Base-by-base conservation (phyloP, 805 yeast species). In the Saccharomycopsis lassenensis region DNA sequence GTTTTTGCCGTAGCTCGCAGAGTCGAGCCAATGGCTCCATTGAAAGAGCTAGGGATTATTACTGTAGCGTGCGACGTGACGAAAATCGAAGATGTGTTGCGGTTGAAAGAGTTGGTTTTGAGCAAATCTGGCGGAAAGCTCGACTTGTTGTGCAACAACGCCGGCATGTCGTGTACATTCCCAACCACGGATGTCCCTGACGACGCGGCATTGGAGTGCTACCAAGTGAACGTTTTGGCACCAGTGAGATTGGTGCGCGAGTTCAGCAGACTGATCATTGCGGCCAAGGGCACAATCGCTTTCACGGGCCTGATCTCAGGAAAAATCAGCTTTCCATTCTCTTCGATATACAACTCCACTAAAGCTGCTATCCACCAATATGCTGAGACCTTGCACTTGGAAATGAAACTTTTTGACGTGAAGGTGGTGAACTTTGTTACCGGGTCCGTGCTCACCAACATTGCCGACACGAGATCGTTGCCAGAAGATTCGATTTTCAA, bases 1-100 rank as follows among this genome's bases (percentile, higher is more conserved):
- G 85, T 81, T 1, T 79, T 71, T 50, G 87, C 87, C 1, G 76
- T 81, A 39, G 86, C 91, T 2, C 64, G 93, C 52, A 66, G 85
- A 46, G 48, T 70, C 22, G 75, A 64, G 32, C 71, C 70, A 3
- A 76, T 82, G 77, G 62, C 67, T 26, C 63, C 65, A 5, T 57
- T 77, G 40, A 44, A 43, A 16, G 56, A 58, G 15, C 49, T 57
- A 31, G 58, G 62, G n/a, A 58, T 77, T 3, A 56, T 52, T 18
- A 69, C 69, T 2, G 52, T 75, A 22, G 41, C 58, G 28, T 56
- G 80, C 37, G 93, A 81, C 48, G 82, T 81, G 18, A 54, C 78
- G 0, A 60, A 69, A 4, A 34, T 51, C 1, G 69, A 66, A 24
- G 69, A 73, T 21, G 70, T 77, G 28, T 16, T 46, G 5, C 45